A percentile compares a stretch with the other conserved stretches of the same genome.
Evolutionary conservation across 495 filamentous ascomycete species (phyloP).

Genomic region (Sporormia fimetaria): DNA sequence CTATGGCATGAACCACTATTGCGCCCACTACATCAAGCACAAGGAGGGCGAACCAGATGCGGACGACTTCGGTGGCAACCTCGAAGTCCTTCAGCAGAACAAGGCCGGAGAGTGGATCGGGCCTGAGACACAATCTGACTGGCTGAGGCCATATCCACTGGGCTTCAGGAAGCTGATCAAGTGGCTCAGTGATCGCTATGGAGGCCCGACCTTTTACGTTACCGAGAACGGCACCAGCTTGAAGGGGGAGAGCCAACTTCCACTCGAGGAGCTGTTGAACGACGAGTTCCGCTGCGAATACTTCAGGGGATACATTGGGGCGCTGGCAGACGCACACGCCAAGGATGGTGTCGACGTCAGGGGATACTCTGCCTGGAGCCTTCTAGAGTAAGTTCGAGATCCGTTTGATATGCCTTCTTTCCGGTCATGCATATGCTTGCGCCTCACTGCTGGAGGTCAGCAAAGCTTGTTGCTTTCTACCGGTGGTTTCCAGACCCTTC

Average conservation of each 20-base stretch:
- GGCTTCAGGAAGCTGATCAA: constrained; percentile 67
- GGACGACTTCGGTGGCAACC: constrained; percentile 59
- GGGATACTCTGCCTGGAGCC: constrained; percentile 69
- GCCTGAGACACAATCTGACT: constrained; percentile 63
- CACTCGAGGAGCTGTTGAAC: constrained; percentile 54
- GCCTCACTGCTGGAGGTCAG: not conserved
- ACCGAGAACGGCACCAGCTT: constrained; percentile 74
- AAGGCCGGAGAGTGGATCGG: constrained; percentile 57
- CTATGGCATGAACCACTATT: constrained; percentile 81
- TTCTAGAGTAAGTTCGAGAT: constrained; percentile 48
- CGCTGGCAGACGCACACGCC: constrained; percentile 54
- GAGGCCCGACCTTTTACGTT: constrained; percentile 62
- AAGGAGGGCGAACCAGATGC: constrained; percentile 44
- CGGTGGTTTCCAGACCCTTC: not conserved
- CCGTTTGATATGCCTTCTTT: constrained; percentile 1
- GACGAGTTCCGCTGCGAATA: constrained; percentile 68
- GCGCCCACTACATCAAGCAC: constrained; percentile 69
- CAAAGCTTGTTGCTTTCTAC: not conserved
- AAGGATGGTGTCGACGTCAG: constrained; percentile 60
- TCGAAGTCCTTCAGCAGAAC: constrained; percentile 54
- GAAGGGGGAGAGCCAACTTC: constrained; percentile 66
- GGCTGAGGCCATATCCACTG: constrained; percentile 57
- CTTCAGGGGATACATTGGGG: constrained; percentile 60
- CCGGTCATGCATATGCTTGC: not conserved
- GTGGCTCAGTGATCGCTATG: constrained; percentile 70